Evolutionary conservation across 208 protist species (phyloP), one percentile per base, ranked within the genome.

Genomic region (Balamuthia mandrillaris): DNA sequence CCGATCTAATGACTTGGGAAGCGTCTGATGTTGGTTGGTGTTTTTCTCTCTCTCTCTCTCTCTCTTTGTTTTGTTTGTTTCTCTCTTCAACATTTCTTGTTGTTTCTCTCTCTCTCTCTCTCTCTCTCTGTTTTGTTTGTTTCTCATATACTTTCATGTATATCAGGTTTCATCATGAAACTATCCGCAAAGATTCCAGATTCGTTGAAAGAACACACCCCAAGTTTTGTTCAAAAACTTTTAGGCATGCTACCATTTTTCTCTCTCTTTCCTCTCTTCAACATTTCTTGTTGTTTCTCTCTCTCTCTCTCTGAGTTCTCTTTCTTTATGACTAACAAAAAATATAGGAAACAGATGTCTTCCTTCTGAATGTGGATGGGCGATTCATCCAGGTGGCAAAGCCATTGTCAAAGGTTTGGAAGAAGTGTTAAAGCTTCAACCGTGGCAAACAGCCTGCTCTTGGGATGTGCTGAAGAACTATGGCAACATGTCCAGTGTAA

Each of bases 401-500:
- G 35, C 68, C 5, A 77, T 77, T 35, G 10, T 77, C 12, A 33
- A 24, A 45, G 68, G 68, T 10, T 35, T 77, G 14, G 68, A 77
- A 33, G 41, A 77, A 18, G 68, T 54, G 42, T 27, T 77, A 27
- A 45, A 45, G 12, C 44, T 77, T 1, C 29, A 77, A 45, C 31
- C 14, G 27, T 77, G 68, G 68, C 68, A 77, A 33, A 77, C 68
- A 3, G 24, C 49, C 44, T 77, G 68, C 29, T 77, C 68, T 2
- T 54, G 68, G 68, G 68, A 77, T 14, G 42, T 77, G 2, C 68
- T 77, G 29, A 49, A 35, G 24, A 77, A 77, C 68, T 77, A 77
- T 33, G 68, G 68, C 68, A 77, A 77, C 29, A 77, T 77, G 68
- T 77, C 68, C 44, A 77, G 68, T 18, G 68, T 45, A 5, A 77